A percentile compares a stretch with the other conserved stretches of the same genome.
Evolutionary conservation across 768 basidiomycete species (phyloP).

Genomic region (Termitomyces sp.): DNA sequence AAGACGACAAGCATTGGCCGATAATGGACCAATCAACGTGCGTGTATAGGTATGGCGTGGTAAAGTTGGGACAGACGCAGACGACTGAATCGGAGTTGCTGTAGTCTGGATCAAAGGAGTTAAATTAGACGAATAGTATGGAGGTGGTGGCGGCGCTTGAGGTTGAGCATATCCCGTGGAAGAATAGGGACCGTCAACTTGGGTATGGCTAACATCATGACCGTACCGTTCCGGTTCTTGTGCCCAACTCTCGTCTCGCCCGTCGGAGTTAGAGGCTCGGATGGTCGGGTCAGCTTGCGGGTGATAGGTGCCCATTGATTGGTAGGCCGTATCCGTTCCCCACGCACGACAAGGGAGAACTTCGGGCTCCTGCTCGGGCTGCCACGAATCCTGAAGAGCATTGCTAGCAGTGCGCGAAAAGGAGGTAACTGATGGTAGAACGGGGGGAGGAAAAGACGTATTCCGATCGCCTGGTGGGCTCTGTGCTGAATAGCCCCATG

Average conservation of each 20-base stretch:
- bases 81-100: constrained; percentile 4
- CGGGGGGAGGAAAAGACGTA: constrained; percentile 42
- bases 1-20: constrained; percentile 80
- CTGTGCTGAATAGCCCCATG: constrained; percentile 52
- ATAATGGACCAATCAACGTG: constrained; percentile 86
- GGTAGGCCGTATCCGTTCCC: constrained; percentile 36
- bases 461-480: constrained; percentile 38
- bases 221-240: constrained; percentile 16
- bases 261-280: constrained; percentile 31
- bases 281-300: constrained; percentile 37
- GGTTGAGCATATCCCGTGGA: constrained; percentile 19
- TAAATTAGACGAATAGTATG: constrained; percentile 19
- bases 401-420: constrained; percentile 35
- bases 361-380: constrained; percentile 23
- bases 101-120: constrained; percentile 11
- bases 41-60: constrained; percentile 76
- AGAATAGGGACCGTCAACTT: constrained; percentile 24
- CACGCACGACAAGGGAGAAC: constrained; percentile 46
- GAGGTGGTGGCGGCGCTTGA: constrained; percentile 23
- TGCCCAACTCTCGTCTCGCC: constrained; percentile 30
- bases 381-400: constrained; percentile 22
- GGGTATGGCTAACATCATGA: constrained; percentile 25
- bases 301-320: constrained; percentile 23
- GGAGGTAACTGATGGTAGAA: constrained; percentile 50
- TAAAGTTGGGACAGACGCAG: constrained; percentile 28